Evolutionary conservation across 2,329 filamentous ascomycete genomes (phyloP).

Genomic region (Xylariaceae sp.): DNA sequence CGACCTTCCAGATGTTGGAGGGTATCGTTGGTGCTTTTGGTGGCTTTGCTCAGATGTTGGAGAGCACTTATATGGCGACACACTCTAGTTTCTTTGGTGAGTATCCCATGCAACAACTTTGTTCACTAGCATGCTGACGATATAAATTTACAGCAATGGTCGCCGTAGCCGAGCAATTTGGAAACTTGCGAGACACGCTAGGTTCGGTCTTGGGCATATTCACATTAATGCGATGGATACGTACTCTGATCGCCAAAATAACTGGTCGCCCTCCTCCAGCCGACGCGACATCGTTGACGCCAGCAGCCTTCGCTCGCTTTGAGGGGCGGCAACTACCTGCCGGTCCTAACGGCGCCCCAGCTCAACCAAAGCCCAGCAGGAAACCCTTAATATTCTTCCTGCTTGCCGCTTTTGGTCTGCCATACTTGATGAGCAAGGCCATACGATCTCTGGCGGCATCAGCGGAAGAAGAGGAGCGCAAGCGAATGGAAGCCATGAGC

Average conservation of each 20-base stretch:
- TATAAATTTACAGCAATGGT: constrained; percentile 71
- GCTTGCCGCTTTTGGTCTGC: constrained; percentile 87
- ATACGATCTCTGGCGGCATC: constrained; percentile 79
- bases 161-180: constrained; percentile 94
- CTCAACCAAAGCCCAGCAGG: constrained; percentile 71
- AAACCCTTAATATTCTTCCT: constrained; percentile 97
- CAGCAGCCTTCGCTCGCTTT: constrained; percentile 86
- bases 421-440: constrained; percentile 95
- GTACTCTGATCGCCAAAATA: constrained; percentile 84
- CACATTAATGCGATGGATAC: constrained; percentile 90
- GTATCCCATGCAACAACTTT: constrained; percentile 28
- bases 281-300: constrained; percentile 81
- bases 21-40: constrained; percentile 95
- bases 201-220: constrained; percentile 94
- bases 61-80: constrained; percentile 99
- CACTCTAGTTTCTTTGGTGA: constrained; percentile 97
- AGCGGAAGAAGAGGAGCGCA: constrained; percentile 77
- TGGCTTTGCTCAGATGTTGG: constrained; percentile 97
- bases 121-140: constrained; percentile 4
- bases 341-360: constrained; percentile 58
- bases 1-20: constrained; percentile 97
- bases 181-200: constrained; percentile 86
- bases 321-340: constrained; percentile 58
- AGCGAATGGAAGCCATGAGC: constrained; percentile 52
- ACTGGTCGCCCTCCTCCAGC: constrained; percentile 88